These are phyloP conservation scores for Neonectria sp. DNA, from an alignment of 2,329 filamentous ascomycete species.

Conservation along the genomic window DNA sequence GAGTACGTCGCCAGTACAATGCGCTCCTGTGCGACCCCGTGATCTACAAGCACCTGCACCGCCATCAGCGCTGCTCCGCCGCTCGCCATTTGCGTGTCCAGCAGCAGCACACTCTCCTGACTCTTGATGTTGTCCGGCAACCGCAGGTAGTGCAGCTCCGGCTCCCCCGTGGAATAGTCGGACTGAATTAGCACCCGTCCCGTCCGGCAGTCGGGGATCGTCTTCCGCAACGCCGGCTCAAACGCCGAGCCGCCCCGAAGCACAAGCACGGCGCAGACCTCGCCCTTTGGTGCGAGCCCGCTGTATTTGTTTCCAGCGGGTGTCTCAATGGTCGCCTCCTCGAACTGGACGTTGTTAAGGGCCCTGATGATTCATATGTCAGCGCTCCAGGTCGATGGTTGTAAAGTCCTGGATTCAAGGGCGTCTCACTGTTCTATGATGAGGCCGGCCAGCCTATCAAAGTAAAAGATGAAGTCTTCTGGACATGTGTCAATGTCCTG, in stretches of 20 bases:
- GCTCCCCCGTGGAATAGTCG: constrained; percentile 86
- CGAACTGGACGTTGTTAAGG: constrained; percentile 82
- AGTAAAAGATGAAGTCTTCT: constrained; percentile 98
- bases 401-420: not conserved
- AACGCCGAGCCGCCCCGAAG: constrained; percentile 91
- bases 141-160: constrained; percentile 91
- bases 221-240: constrained; percentile 88
- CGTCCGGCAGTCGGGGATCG: constrained; percentile 92
- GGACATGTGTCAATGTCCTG: constrained; percentile 83
- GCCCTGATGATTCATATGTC: constrained; percentile 65
- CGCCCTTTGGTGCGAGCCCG: constrained; percentile 79
- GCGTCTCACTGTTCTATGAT: constrained; percentile 80
- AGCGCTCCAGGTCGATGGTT: constrained; percentile 1
- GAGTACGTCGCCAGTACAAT: constrained; percentile 96
- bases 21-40: constrained; percentile 85
- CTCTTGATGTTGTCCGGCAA: constrained; percentile 80
- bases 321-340: constrained; percentile 75
- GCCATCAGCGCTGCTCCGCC: constrained; percentile 93
- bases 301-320: constrained; percentile 78
- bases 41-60: constrained; percentile 94
- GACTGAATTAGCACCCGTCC: constrained; percentile 94
- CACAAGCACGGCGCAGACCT: constrained; percentile 88
- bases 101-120: constrained; percentile 86
- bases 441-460: constrained; percentile 88
- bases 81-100: constrained; percentile 95